Evolutionary conservation across 106 monocot species (phyloP).

Genomic region (Dendrobium huoshanense): DNA sequence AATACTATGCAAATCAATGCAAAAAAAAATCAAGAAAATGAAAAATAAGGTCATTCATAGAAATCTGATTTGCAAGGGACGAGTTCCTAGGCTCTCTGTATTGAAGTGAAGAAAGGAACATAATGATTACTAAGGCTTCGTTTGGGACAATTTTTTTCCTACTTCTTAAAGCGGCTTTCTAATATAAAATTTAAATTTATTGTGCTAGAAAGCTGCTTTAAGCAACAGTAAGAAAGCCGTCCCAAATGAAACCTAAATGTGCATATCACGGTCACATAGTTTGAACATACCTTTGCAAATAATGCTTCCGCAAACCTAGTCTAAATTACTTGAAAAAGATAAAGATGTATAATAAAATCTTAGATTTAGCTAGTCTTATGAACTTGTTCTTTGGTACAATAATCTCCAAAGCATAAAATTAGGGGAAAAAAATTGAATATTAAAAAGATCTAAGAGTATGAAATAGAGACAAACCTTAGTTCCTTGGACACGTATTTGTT

Average conservation of each 20-base stretch:
- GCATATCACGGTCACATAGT: neutral
- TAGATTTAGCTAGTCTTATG: neutral
- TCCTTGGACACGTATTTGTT: conserved; percentile 82
- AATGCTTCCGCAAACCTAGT: neutral
- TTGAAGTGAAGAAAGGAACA: neutral
- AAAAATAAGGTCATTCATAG: too few species aligned
- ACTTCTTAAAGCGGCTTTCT: too few species aligned
- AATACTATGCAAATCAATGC: too few species aligned
- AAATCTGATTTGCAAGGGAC: too few species aligned
- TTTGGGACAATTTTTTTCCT: too few species aligned
- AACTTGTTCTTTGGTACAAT: neutral
- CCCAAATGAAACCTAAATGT: too few species aligned
- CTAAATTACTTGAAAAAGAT: neutral
- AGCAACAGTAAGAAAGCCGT: too few species aligned
- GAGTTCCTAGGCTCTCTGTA: too few species aligned
- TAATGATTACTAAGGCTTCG: neutral
- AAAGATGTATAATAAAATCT: neutral
- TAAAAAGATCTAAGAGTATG: neutral
- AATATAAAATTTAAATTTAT: too few species aligned
- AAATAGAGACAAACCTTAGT: conserved; percentile 37
- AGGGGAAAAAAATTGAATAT: neutral
- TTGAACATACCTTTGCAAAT: neutral
- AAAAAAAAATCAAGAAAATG: too few species aligned
- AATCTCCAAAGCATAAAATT: neutral
- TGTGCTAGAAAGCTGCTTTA: too few species aligned